Evolutionary conservation across 2,329 filamentous ascomycete genomes (phyloP), one percentile per base, ranked within the genome.

Genomic region (Fusarium fujikuroi): DNA sequence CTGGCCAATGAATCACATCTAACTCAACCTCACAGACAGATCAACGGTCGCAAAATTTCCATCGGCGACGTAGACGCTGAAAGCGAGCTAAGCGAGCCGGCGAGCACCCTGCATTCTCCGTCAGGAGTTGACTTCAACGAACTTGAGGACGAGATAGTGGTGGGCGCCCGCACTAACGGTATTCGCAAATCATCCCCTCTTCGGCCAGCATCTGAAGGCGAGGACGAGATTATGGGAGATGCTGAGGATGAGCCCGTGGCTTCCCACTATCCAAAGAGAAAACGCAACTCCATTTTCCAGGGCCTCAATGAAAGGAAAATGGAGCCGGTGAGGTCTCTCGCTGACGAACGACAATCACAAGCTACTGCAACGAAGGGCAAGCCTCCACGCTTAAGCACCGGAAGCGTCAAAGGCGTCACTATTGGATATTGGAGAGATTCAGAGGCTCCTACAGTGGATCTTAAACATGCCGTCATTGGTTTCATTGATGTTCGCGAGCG

Each of bases 351-450:
- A 23, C 73, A 77, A 7, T 63, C 78, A 1, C 67, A 72, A 10
- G 69, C 75, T 40, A 46, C 40, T 16, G 62, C 66, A 25, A 23
- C 49, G 18, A 82, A 80, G 49, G 42, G 71, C 23, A 84, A 79
- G 57, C 68, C 79, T 16, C 61, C 76, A 23, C 78, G 80, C 2
- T 68, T 76, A 39, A 81, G 76, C 39, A 59, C 80, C 19, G 75
- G 77, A 21, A 79, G 78, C 18, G 80, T 83, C 28, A 88, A 88
- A 70, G 84, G 85, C 8, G 83, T 89, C 9, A 78, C 86, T 9
- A 82, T 92, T 12, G 90, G 90, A 4, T 87, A 88, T 23, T 92
- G 90, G 90, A 84, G 89, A 57, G 88, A 90, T 54, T 91, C 89
- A 0, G 81, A 81, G 7, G 85, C 88, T 2, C 84, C 86, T 0